Evolutionary conservation across 352 stramenopile genomes (phyloP).

Genomic region (Pythium angustatum): DNA sequence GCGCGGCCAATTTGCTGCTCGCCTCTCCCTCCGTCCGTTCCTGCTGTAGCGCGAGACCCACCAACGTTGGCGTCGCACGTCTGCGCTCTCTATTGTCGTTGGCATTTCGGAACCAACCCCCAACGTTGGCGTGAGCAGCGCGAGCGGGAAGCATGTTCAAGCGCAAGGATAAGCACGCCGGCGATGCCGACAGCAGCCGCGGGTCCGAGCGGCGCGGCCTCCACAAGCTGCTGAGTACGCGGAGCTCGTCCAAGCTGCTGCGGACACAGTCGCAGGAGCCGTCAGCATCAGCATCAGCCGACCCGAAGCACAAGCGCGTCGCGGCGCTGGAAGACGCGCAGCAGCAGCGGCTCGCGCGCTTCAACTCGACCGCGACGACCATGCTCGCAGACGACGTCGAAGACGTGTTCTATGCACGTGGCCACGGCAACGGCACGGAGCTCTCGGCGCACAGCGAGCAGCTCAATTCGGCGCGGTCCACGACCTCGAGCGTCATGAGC

Average conservation of each 20-base stretch:
- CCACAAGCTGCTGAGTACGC: conserved; percentile 38
- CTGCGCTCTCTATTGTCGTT: not conserved
- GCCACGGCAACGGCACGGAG: conserved; percentile 23
- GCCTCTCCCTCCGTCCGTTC: not conserved
- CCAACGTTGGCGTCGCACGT: not conserved
- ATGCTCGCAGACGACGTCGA: conserved; percentile 70
- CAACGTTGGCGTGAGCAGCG: not conserved
- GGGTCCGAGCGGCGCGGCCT: conserved; percentile 31
- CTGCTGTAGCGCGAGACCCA: not conserved
- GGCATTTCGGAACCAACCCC: conserved; percentile 1
- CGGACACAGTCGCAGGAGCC: too few species aligned
- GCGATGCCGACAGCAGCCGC: conserved; percentile 32
- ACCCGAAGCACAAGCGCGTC: conserved; percentile 22
- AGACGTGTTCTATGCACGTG: conserved; percentile 53
- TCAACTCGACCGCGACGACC: conserved; percentile 31
- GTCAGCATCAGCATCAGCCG: too few species aligned
- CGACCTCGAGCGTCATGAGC: conserved; percentile 27
- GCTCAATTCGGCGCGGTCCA: conserved; percentile 25
- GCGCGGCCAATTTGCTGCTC: not conserved
- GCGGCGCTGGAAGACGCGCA: conserved; percentile 21
- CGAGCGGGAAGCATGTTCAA: conserved; percentile 37
- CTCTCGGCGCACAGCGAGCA: conserved; percentile 16
- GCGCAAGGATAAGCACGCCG: conserved; percentile 44
- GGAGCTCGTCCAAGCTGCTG: conserved; percentile 17
- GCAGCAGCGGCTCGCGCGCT: conserved; percentile 20